Evolutionary conservation across 2,329 filamentous ascomycete genomes (phyloP).

Genomic region (Talaromyces sp.): DNA sequence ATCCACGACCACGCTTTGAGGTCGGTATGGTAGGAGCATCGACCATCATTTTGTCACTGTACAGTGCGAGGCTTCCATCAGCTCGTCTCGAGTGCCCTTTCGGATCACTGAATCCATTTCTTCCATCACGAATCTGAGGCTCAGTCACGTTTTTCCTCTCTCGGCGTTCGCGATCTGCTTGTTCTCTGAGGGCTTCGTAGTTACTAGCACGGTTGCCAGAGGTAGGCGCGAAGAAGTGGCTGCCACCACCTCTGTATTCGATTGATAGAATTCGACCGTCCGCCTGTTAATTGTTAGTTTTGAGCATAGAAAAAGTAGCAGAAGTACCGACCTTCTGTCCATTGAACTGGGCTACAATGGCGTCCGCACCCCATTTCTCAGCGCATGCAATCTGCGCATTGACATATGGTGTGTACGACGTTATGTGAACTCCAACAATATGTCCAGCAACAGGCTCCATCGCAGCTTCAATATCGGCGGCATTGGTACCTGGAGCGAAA

Average conservation of each 20-base stretch:
- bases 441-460: conserved; percentile 53
- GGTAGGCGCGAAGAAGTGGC: conserved; percentile 19
- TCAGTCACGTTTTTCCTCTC: conserved; percentile 33
- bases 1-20: conserved; percentile 14
- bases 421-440: conserved; percentile 53
- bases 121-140: conserved; percentile 37
- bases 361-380: conserved; percentile 55
- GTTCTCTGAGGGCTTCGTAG: conserved; percentile 38
- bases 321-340: conserved; percentile 53
- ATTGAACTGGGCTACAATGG: conserved; percentile 60
- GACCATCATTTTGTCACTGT: conserved; percentile 42
- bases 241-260: conserved; percentile 45
- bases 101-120: conserved; percentile 35
- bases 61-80: conserved; percentile 26
- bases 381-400: conserved; percentile 59
- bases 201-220: conserved; percentile 16
- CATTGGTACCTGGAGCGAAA: conserved; percentile 64
- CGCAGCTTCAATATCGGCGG: conserved; percentile 62
- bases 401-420: conserved; percentile 54
- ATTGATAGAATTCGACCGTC: conserved; percentile 60
- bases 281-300: conserved; percentile 42
- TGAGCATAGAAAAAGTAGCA: neutral
- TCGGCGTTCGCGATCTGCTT: conserved; percentile 40
- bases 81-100: conserved; percentile 18
- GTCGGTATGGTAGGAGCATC: conserved; percentile 28